These are phyloP conservation scores for Fusarium albosuccineum DNA, from an alignment of 2,329 filamentous ascomycete species.

Conservation along the genomic window DNA sequence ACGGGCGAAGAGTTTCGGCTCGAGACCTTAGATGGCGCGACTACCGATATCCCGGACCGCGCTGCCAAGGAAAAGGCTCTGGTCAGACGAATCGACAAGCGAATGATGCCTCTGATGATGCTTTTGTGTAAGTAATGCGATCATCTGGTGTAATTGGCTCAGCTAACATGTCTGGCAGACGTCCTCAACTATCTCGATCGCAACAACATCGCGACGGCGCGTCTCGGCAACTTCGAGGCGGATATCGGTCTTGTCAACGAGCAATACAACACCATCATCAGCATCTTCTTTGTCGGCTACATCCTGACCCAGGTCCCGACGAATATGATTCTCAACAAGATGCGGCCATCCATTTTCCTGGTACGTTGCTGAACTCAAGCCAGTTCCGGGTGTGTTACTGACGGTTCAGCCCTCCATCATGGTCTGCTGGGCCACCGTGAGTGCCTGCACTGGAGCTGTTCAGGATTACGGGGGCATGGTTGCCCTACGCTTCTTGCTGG, in stretches of 20 bases:
- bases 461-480: too few species aligned
- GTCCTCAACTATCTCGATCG: constrained; percentile 21
- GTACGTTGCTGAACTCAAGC: too few species aligned
- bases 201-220: constrained; percentile 30
- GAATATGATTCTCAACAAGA: too few species aligned
- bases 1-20: constrained; percentile 1
- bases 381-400: neutral
- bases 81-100: constrained; percentile 14
- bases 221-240: constrained; percentile 21
- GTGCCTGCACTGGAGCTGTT: too few species aligned
- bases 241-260: constrained; percentile 8
- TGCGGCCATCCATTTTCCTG: too few species aligned
- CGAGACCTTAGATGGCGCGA: constrained; percentile 4
- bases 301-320: too few species aligned
- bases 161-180: neutral
- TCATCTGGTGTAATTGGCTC: fast-evolving
- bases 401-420: too few species aligned
- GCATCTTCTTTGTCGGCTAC: too few species aligned
- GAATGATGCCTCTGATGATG: constrained; percentile 31
- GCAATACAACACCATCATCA: too few species aligned
- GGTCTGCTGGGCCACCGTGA: too few species aligned
- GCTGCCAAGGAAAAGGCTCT: constrained; percentile 8
- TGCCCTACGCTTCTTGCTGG: too few species aligned
- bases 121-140: neutral
- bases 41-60: constrained; percentile 6